Percentiles rank a stretch among this genome's conserved stretches.
These are phyloP conservation scores for Karstenula rhodostoma DNA, from an alignment of 2,329 filamentous ascomycete genomes.

Conservation along the genomic window DNA sequence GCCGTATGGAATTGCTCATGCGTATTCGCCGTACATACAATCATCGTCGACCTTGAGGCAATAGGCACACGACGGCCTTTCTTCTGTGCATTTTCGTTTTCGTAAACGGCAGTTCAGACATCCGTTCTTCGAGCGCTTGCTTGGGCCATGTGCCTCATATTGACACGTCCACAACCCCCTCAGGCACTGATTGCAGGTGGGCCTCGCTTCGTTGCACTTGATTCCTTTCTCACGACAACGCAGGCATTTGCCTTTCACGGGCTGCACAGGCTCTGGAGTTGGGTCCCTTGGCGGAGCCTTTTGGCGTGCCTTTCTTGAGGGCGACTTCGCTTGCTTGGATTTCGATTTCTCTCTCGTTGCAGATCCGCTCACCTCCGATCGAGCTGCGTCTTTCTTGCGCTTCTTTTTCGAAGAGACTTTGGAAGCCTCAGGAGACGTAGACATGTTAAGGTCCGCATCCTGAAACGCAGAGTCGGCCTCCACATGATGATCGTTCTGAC, in stretches of 20 bases:
- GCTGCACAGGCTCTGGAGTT: conserved; percentile 16
- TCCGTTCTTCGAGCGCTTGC: conserved; percentile 41
- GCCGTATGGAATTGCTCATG: conserved; percentile 16
- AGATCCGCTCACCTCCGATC: conserved; percentile 15
- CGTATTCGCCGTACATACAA: conserved; percentile 35
- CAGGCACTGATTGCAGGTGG: conserved; percentile 41
- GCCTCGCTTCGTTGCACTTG: conserved; percentile 41
- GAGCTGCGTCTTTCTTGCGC: conserved; percentile 26
- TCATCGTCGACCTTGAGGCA: conserved; percentile 40
- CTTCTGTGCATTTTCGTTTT: conserved; percentile 44
- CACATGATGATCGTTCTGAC: conserved; percentile 28
- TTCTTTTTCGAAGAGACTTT: conserved; percentile 30
- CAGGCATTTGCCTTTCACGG: conserved; percentile 28
- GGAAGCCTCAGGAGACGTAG: conserved; percentile 29
- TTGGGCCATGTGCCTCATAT: conserved; percentile 27
- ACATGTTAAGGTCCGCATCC: conserved; percentile 30
- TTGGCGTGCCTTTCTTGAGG: conserved; percentile 26
- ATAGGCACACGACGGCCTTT: conserved; percentile 38
- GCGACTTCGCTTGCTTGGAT: conserved; percentile 23
- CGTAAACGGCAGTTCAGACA: conserved; percentile 40
- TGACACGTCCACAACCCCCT: conserved; percentile 41
- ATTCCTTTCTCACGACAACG: conserved; percentile 38
- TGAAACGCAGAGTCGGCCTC: conserved; percentile 19
- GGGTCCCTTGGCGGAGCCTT: conserved; percentile 17
- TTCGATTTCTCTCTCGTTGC: conserved; percentile 30